A percentile compares a stretch with the other conserved stretches of the same genome.
Conservation (phyloP, 139 green algal genomes). For the Picochlorum sp. region DNA sequence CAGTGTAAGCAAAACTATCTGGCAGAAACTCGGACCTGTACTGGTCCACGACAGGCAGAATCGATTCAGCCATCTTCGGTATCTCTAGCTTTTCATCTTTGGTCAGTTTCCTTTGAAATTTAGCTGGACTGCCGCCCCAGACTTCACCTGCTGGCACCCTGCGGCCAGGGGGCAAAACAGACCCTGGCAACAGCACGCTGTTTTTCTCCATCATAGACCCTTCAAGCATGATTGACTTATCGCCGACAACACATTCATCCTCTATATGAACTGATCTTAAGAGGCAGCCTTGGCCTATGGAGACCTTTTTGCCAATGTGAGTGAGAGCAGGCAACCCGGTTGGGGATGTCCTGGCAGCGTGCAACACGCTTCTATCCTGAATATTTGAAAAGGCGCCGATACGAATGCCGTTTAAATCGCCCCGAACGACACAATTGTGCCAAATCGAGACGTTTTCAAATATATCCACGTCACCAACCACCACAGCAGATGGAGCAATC, state of each 20-base stretch:
- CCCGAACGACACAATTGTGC: slow-evolving; percentile 70
- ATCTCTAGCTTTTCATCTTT: slow-evolving; percentile 31
- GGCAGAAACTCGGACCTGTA: slow-evolving; percentile 34
- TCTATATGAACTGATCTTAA: slow-evolving; percentile 64
- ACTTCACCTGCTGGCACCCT: slow-evolving; percentile 71
- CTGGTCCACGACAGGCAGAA: slow-evolving; percentile 7
- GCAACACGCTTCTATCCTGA: slow-evolving; percentile 73
- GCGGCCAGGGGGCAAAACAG: slow-evolving; percentile 67
- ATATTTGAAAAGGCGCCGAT: slow-evolving; percentile 58
- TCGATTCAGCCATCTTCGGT: neutral
- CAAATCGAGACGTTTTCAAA: slow-evolving; percentile 74
- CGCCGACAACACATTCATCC: slow-evolving; percentile 57
- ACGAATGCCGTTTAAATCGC: slow-evolving; percentile 77
- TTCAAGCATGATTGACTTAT: slow-evolving; percentile 65
- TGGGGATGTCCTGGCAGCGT: slow-evolving; percentile 66
- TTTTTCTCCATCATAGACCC: slow-evolving; percentile 63
- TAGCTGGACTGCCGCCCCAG: slow-evolving; percentile 74
- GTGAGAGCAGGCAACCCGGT: slow-evolving; percentile 71
- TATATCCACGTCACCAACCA: slow-evolving; percentile 78
- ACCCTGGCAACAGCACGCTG: slow-evolving; percentile 60
- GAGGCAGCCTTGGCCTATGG: slow-evolving; percentile 61
- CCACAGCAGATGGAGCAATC: slow-evolving; percentile 71
- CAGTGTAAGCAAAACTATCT: slow-evolving; percentile 16
- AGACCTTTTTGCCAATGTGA: slow-evolving; percentile 63
- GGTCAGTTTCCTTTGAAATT: slow-evolving; percentile 65